Percentiles rank a stretch among this genome's conserved stretches.
Evolutionary conservation across 345 rosid species (phyloP).

Genomic region (Pistacia vera): DNA sequence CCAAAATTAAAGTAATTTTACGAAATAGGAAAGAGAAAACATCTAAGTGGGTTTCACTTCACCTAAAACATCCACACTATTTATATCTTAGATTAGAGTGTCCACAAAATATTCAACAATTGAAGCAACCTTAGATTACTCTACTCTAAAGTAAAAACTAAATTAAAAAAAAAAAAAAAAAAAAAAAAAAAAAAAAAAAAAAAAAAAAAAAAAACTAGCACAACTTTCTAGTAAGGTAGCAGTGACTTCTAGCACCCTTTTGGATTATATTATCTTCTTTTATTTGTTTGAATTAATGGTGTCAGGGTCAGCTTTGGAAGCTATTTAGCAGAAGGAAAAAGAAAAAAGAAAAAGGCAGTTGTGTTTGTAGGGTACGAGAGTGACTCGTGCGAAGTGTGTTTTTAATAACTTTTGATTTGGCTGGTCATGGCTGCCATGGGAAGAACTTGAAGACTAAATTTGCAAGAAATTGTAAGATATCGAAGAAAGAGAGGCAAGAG

Average conservation of each 20-base stretch:
- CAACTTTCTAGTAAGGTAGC: constrained; percentile 4
- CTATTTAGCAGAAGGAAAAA: background rate
- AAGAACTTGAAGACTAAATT: background rate
- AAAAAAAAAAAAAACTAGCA: background rate
- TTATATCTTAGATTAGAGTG: background rate
- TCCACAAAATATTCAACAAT: constrained; percentile 18
- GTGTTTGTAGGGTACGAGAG: background rate
- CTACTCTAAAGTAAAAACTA: background rate
- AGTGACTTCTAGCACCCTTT: constrained; percentile 11
- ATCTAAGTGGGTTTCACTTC: background rate
- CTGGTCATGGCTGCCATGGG: background rate
- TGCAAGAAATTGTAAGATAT: background rate
- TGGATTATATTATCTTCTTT: background rate
- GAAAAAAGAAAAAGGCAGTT: background rate
- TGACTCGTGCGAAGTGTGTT: background rate
- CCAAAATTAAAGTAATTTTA: too few relatives aligned
- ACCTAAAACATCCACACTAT: background rate
- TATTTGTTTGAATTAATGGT: background rate
- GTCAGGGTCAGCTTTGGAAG: constrained; percentile 11
- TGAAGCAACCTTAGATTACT: background rate
- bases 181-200: too few relatives aligned
- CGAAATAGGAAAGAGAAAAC: background rate
- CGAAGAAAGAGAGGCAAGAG: too few relatives aligned
- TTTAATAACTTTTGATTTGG: constrained; percentile 1
- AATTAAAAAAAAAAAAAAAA: background rate